Base-by-base conservation (phyloP, 768 basidiomycete species). In the Boletus huronensis region DNA sequence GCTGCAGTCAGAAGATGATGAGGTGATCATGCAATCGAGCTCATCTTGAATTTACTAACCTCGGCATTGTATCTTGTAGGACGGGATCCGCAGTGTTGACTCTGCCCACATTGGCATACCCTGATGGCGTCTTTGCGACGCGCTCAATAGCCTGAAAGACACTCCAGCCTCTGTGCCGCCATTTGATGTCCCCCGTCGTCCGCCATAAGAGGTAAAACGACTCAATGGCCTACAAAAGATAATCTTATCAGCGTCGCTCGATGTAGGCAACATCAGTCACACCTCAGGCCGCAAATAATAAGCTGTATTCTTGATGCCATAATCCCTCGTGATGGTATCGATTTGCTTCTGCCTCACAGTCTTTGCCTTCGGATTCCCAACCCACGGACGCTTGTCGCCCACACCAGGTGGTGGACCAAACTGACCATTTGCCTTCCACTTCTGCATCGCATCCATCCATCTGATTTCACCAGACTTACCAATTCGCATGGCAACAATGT, bases 201-300 rank as follows among this genome's bases (percentile, higher is more conserved):
- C 80, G 80, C 83, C 85, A 91, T 53, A 91, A 66, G 17, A 90
- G 61, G 64, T 84, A 90, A 51, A 91, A 67, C 10, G 84, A 85
- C 65, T 91, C 89, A 5, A 91, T 61, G 7, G 90, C 82, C 88
- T 91, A 60, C 9, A 29, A 31, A 25, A 46, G 17, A 25, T 19
- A 21, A 28, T 49, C 28, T 53, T 23, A 58, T 25, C 16, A 32
- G 65, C 19, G 17, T 13, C 3, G 6, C 5, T n/a, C 25, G 6
- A 38, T 19, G 23, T 8, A 29, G 17, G 3, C 8, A 55, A 21
- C 10, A 47, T 35, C 17, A 26, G 5, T 5, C 81, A 29, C 41
- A 87, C 88, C 81, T 90, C 88, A 1, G 89, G 89, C 26, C 89
- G 70, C 49, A 90, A 65, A 34, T 87, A 69, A 68, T 89, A 89